Evolutionary conservation across 805 yeast species (phyloP).

Genomic region (Saccharomycopsis guyanensis): DNA sequence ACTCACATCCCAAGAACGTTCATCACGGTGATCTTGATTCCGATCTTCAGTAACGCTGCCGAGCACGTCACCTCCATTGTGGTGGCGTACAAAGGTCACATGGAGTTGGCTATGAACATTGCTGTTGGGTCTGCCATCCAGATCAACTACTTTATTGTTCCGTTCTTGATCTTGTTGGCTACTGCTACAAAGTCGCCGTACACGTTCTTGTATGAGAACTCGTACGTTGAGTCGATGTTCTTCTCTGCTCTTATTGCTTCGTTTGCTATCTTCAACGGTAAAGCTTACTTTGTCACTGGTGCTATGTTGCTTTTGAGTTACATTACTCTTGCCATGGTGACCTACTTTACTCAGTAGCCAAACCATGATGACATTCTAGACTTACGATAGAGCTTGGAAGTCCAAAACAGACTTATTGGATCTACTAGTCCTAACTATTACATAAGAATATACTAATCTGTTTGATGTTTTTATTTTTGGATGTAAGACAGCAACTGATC

Average conservation of each 20-base stretch:
- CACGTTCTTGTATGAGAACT: constrained; percentile 14
- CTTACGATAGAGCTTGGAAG: no score
- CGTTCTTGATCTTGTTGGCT: constrained; percentile 19
- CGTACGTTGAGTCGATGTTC: constrained; percentile 13
- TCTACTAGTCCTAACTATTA: no score
- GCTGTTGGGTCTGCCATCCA: constrained; percentile 21
- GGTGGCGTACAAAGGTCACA: constrained; percentile 19
- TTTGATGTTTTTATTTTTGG: no score
- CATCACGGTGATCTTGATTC: constrained; percentile 20
- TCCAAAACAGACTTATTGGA: no score
- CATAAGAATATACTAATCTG: no score
- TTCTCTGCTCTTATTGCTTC: constrained; percentile 13
- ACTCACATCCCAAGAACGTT: constrained; percentile 18
- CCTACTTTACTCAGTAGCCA: constrained; percentile 9
- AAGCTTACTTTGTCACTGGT: constrained; percentile 17
- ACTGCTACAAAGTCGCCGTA: constrained; percentile 12
- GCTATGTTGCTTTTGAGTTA: constrained; percentile 10
- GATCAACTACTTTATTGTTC: constrained; percentile 18
- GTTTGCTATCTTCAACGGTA: constrained; percentile 16
- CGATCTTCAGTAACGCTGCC: constrained; percentile 18
- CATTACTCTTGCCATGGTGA: constrained; percentile 4
- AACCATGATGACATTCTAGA: no score
- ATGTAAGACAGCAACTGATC: no score
- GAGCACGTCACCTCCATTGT: constrained; percentile 20
- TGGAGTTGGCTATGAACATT: constrained; percentile 18